Base-by-base conservation (phyloP, 768 basidiomycete genomes). In the Polyporus arcularius region DNA sequence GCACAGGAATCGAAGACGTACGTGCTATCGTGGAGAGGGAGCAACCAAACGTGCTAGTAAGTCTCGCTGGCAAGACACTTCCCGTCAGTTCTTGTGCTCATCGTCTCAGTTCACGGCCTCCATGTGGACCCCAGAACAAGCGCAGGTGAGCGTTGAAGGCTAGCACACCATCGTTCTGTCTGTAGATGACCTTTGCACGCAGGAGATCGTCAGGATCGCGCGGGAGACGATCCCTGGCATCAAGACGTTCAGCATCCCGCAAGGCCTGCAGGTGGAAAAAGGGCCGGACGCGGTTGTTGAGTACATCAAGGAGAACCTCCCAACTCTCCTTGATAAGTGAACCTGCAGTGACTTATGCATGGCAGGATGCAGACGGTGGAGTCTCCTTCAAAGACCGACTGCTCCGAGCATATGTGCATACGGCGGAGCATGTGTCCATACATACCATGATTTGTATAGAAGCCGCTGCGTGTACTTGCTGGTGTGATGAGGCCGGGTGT, bases 91-190 rank as follows among this genome's bases (percentile, higher is more conserved):
- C 9, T 31, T 10, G 1, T n/a, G 35, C n/a, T 4, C 10, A 31
- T 21, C 16, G 2, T 28, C 40, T 15, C 35, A 64, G 63, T 67
- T 67, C 45, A 64, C 62, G 1, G 66, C 66, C 1, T 67, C 63
- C 4, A 67, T 67, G 66, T 67, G 66, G 66, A 62, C 66, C 4
- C 60, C 63, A 12, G 66, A 64, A n/a, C 60, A 67, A 40, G 51
- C 60, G 5, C 63, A 64, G 55, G 66, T 67, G 21, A 39, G 3
- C 50, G 39, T 38, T 35, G 46, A 31, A 41, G 26, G 14, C 16
- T 18, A 10, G 30, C 40, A 2, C 6, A 8, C 8, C 4, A 14
- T 52, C 21, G 4, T 47, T n/a, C 4, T 12, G 46, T 30, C 18
- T 12, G 30, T 43, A 9, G 6, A 18, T 42, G 15, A 9, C 45